These are phyloP conservation scores for Plicaturopsis crispa DNA, from an alignment of 768 basidiomycete species.

Conservation along the genomic window DNA sequence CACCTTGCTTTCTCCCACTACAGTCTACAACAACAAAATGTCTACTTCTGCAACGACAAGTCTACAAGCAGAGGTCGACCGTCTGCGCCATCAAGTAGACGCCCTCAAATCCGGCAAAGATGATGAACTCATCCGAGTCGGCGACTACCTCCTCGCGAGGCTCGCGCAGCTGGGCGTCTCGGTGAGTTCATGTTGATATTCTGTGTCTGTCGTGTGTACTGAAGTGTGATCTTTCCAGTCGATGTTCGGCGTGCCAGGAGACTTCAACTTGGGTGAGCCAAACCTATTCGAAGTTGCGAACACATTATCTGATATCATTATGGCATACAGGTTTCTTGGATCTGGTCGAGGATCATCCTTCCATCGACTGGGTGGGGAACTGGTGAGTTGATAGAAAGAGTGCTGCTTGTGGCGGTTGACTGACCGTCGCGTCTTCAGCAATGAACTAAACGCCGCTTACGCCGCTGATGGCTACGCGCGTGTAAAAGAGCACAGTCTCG, in stretches of 20 bases:
- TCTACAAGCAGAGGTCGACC: conserved; percentile 38
- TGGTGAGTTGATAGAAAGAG: conserved; percentile 34
- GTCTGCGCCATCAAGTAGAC: conserved; percentile 39
- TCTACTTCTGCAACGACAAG: conserved; percentile 5
- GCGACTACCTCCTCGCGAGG: conserved; percentile 54
- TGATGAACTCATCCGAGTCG: conserved; percentile 39
- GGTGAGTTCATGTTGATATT: conserved; percentile 24
- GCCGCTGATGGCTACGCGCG: conserved; percentile 93
- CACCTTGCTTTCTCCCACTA: no score
- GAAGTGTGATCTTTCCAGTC: conserved; percentile 31
- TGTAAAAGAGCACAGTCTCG: conserved; percentile 66
- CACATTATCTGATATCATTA: no score
- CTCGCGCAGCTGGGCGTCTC: conserved; percentile 59
- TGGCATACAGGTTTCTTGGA: conserved; percentile 37
- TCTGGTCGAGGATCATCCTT: conserved; percentile 70
- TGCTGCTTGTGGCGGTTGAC: background rate
- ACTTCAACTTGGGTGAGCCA: conserved; percentile 71
- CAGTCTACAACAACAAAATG: background rate
- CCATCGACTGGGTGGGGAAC: conserved; percentile 82
- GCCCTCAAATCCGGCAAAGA: conserved; percentile 30
- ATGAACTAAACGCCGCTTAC: conserved; percentile 83
- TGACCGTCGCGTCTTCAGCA: conserved; percentile 32
- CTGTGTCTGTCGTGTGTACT: background rate
- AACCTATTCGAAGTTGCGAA: conserved; percentile 15
- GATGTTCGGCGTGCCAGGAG: conserved; percentile 84